phyloP scores from a whole-genome alignment of 1,139 yeast genomes.

The Candida sp. region DNA sequence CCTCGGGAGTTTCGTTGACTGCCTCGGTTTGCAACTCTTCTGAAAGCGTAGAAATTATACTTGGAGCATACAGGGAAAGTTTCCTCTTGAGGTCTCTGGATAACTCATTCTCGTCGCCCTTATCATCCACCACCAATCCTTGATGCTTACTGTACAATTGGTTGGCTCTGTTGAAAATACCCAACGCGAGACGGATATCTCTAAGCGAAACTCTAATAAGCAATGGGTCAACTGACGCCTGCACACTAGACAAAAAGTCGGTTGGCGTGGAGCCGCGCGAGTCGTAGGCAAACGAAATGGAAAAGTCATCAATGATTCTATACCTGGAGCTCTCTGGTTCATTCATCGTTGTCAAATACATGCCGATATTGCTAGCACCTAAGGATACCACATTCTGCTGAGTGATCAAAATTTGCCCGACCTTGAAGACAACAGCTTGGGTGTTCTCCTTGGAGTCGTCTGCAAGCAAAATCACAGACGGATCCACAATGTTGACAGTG shows the following conservation, averaged over 20 bases:
- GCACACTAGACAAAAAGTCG: conserved; percentile 63
- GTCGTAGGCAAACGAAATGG: conserved; percentile 77
- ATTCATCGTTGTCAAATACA: conserved; percentile 84
- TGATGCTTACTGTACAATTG: conserved; percentile 48
- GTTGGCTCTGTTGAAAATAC: conserved; percentile 74
- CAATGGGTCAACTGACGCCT: conserved; percentile 79
- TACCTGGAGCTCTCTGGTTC: conserved; percentile 60
- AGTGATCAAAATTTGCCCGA: conserved; percentile 76
- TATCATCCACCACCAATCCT: conserved; percentile 18
- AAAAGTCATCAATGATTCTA: conserved; percentile 88
- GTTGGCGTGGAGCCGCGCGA: conserved; percentile 64
- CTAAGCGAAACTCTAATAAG: conserved; percentile 82
- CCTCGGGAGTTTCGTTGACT: conserved; percentile 16
- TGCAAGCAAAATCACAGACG: conserved; percentile 80
- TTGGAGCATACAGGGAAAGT: conserved; percentile 69
- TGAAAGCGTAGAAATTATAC: conserved; percentile 53
- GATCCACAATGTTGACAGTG: conserved; percentile 75
- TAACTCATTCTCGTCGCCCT: conserved; percentile 40
- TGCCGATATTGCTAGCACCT: conserved; percentile 81
- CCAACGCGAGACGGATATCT: conserved; percentile 82
- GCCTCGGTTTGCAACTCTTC: conserved; percentile 10
- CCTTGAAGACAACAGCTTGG: conserved; percentile 90
- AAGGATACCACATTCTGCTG: conserved; percentile 69
- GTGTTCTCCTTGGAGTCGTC: conserved; percentile 72
- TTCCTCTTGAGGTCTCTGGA: conserved; percentile 66